A percentile compares a stretch with the other conserved stretches of the same genome.
These are phyloP conservation scores for Harrya chromipes DNA, from an alignment of 768 basidiomycete genomes.

Conservation along the genomic window DNA sequence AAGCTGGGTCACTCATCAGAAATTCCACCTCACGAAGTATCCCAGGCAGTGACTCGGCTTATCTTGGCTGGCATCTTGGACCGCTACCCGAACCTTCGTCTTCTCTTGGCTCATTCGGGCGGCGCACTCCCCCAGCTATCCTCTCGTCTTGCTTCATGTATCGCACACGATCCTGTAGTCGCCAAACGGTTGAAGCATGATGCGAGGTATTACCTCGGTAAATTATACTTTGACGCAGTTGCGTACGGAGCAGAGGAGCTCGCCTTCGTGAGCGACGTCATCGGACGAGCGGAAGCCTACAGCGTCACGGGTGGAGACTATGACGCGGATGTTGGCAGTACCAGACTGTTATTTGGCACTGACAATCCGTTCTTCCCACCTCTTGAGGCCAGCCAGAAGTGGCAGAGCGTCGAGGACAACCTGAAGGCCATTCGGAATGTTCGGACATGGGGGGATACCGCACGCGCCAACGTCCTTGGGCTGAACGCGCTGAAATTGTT, in stretches of 20 bases:
- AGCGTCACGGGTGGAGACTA: constrained; percentile 31
- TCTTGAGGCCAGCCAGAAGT: constrained; percentile 60
- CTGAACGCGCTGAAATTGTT: constrained; percentile 74
- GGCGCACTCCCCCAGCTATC: constrained; percentile 82
- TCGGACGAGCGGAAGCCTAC: constrained; percentile 58
- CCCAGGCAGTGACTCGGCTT: constrained; percentile 67
- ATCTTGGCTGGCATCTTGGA: constrained; percentile 82
- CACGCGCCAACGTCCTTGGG: constrained; percentile 62
- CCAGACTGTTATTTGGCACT: constrained; percentile 75
- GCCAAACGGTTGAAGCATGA: constrained; percentile 74
- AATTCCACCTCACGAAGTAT: constrained; percentile 6
- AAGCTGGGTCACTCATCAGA: constrained; percentile 27
- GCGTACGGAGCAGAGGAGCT: constrained; percentile 86
- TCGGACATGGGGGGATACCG: constrained; percentile 44
- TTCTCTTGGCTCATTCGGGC: constrained; percentile 86
- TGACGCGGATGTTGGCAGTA: constrained; percentile 44
- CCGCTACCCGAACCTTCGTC: constrained; percentile 67
- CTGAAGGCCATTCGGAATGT: constrained; percentile 64
- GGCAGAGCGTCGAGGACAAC: constrained; percentile 86
- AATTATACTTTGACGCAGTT: constrained; percentile 83
- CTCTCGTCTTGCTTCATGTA: constrained; percentile 80
- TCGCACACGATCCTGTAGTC: constrained; percentile 81
- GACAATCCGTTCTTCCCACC: constrained; percentile 94
- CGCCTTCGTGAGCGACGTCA: constrained; percentile 68
- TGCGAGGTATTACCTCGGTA: constrained; percentile 78